These are phyloP conservation scores for Wickerhamomyces strasburgensis DNA, from an alignment of 805 yeast genomes.

Conservation along the genomic window DNA sequence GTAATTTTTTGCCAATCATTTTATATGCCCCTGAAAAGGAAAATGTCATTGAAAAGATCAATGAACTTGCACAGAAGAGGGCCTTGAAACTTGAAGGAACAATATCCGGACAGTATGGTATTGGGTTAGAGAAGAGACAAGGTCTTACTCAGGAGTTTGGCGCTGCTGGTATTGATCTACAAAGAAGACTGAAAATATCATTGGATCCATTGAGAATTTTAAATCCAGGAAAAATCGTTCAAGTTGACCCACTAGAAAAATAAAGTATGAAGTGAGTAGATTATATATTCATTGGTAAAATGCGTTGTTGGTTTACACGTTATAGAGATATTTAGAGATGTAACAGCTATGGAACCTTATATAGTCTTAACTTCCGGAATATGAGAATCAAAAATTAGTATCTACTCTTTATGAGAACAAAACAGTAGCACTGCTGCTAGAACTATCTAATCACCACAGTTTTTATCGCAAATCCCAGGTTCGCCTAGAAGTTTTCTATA, in stretches of 20 bases:
- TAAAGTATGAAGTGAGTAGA: too few relatives aligned
- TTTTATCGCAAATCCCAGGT: too few relatives aligned
- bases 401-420: too few relatives aligned
- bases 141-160: conserved; percentile 59
- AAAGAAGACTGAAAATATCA: conserved; percentile 66
- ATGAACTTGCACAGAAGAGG: conserved; percentile 51
- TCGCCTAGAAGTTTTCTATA: too few relatives aligned
- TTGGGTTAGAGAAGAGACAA: conserved; percentile 67
- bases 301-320: too few relatives aligned
- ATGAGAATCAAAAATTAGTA: too few relatives aligned
- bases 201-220: conserved; percentile 65
- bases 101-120: conserved; percentile 79
- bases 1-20: conserved; percentile 66
- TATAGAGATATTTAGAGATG: too few relatives aligned
- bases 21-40: conserved; percentile 48
- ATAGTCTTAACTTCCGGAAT: too few relatives aligned
- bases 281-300: too few relatives aligned
- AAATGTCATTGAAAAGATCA: conserved; percentile 40
- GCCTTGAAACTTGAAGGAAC: conserved; percentile 73
- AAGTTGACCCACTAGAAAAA: conserved; percentile 43
- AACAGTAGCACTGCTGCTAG: too few relatives aligned
- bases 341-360: too few relatives aligned
- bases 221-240: conserved; percentile 74
- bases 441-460: too few relatives aligned
- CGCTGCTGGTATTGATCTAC: conserved; percentile 53